phyloP scores from a whole-genome alignment of 148 eudicot genomes.

The Chenopodium formosanum region DNA sequence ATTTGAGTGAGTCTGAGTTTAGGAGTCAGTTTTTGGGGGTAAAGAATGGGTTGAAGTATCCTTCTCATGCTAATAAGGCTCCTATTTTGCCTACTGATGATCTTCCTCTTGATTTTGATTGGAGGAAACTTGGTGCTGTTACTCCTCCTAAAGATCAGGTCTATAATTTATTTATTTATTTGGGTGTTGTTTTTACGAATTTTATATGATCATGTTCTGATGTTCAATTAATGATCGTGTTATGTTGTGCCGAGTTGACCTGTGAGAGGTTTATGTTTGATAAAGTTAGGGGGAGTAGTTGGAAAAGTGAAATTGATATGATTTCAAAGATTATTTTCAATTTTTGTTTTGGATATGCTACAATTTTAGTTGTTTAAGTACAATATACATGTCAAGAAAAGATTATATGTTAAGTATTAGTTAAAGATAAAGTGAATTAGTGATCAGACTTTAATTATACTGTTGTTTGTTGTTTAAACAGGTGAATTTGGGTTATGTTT shows the following conservation, averaged over 20 bases:
- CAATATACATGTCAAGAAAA: too few relatives aligned
- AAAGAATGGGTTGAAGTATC: constrained; percentile 34
- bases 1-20: constrained; percentile 53
- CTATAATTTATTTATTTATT: background rate
- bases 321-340: too few relatives aligned
- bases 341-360: too few relatives aligned
- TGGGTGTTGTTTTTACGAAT: background rate
- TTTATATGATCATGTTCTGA: background rate
- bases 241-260: background rate
- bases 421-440: too few relatives aligned
- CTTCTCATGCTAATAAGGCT: constrained; percentile 52
- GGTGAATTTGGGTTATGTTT: too few relatives aligned
- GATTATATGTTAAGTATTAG: too few relatives aligned
- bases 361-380: too few relatives aligned
- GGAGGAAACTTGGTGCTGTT: constrained; percentile 66
- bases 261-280: background rate
- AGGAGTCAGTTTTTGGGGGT: constrained; percentile 39
- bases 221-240: background rate
- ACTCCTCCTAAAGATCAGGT: constrained; percentile 64
- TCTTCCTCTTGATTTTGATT: constrained; percentile 52
- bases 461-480: too few relatives aligned
- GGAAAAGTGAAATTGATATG: too few relatives aligned
- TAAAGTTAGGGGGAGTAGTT: too few relatives aligned
- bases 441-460: too few relatives aligned
- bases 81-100: constrained; percentile 45